These are phyloP conservation scores for Hypoxylon sp. DNA, from an alignment of 2,329 filamentous ascomycete genomes.

Conservation along the genomic window DNA sequence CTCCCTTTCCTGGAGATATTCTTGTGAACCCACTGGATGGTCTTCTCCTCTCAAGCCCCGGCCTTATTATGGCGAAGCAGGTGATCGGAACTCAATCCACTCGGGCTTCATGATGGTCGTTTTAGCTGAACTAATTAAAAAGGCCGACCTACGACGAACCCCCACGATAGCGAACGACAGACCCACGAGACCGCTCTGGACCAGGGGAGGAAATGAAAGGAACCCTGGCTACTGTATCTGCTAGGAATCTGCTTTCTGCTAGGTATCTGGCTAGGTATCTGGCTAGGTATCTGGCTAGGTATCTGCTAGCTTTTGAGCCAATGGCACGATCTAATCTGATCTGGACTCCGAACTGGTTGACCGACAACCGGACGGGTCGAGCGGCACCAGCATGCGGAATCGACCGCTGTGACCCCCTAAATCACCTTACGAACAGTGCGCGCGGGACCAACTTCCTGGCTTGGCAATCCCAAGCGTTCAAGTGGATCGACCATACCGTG, in stretches of 20 bases:
- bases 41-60: constrained; percentile 9
- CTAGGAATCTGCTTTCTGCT: not conserved
- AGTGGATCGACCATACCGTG: constrained; percentile 36
- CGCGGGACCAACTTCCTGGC: constrained; percentile 39
- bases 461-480: constrained; percentile 40
- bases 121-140: constrained; percentile 19
- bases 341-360: constrained; percentile 36
- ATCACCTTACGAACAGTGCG: constrained; percentile 30
- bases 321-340: constrained; percentile 45
- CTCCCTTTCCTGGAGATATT: constrained; percentile 12
- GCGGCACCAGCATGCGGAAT: constrained; percentile 35
- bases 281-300: not conserved
- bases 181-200: constrained; percentile 37
- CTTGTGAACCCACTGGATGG: constrained; percentile 23
- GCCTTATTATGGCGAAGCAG: constrained; percentile 23
- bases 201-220: constrained; percentile 27
- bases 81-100: constrained; percentile 21
- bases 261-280: constrained; percentile 5
- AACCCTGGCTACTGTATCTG: constrained; percentile 11
- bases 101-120: constrained; percentile 21
- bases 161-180: constrained; percentile 30
- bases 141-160: constrained; percentile 31
- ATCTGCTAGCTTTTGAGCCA: constrained; percentile 16
- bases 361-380: constrained; percentile 34
- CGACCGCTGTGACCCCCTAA: constrained; percentile 30